phyloP scores from a whole-genome alignment of 257 asterid species.

The Fraxinus excelsior region DNA sequence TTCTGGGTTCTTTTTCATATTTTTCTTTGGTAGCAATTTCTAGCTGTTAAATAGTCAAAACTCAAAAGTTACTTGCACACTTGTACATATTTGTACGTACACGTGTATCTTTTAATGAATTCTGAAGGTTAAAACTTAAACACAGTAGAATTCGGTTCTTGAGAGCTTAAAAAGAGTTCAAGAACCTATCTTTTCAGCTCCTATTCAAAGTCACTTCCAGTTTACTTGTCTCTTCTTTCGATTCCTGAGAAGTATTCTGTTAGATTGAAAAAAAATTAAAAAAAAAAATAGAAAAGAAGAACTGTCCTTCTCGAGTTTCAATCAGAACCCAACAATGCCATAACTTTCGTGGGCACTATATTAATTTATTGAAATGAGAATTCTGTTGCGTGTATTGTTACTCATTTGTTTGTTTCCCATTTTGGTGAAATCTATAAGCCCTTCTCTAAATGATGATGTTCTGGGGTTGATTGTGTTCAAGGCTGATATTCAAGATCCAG shows the following conservation, averaged over 20 bases:
- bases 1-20: not conserved
- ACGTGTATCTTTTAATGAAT: slow-evolving; percentile 9
- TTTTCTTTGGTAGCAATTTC: slow-evolving; percentile 18
- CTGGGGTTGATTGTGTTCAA: slow-evolving; percentile 89
- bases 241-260: not conserved
- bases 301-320: slow-evolving; percentile 3
- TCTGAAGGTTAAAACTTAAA: not conserved
- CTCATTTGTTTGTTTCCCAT: slow-evolving; percentile 41
- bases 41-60: slow-evolving; percentile 24
- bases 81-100: not conserved
- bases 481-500: slow-evolving; percentile 80
- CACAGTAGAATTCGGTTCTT: not conserved
- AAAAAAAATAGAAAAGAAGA: not conserved
- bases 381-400: slow-evolving; percentile 30
- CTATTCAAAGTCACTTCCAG: slow-evolving; percentile 5
- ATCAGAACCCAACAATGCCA: slow-evolving; percentile 28
- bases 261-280: not conserved
- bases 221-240: slow-evolving; percentile 4
- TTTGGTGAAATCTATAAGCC: slow-evolving; percentile 50
- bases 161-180: not conserved
- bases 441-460: slow-evolving; percentile 88
- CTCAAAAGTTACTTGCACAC: not conserved
- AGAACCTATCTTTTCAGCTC: not conserved
- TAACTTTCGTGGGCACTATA: slow-evolving; percentile 5
- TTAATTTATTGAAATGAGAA: slow-evolving; percentile 49